Conservation (phyloP, 768 basidiomycete genomes). For the Clathrus columnatus region DNA sequence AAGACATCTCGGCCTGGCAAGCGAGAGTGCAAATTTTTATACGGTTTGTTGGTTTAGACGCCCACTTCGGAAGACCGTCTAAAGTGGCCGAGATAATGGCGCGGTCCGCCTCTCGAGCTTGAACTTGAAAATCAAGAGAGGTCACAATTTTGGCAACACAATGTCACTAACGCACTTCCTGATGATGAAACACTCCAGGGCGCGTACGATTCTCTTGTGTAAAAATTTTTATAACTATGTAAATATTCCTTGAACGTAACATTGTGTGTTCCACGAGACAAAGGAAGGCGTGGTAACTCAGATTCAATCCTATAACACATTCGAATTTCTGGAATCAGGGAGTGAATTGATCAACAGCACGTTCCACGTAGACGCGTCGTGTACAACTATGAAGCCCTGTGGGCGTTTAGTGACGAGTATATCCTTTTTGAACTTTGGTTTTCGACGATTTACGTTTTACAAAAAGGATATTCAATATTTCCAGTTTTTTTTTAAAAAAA, state of each 20-base stretch:
- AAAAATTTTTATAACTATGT: neutral
- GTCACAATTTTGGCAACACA: neutral
- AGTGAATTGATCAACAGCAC: too few species aligned
- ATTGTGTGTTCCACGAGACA: too few species aligned
- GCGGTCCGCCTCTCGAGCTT: neutral
- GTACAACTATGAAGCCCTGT: neutral
- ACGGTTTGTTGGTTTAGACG: neutral
- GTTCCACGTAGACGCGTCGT: slow-evolving; percentile 6
- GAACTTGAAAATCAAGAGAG: neutral
- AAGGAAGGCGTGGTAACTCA: too few species aligned
- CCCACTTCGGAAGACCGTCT: neutral
- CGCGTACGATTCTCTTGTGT: neutral
- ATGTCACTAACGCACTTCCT: neutral
- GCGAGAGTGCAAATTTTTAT: neutral
- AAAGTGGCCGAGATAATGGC: neutral
- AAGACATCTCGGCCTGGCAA: neutral
- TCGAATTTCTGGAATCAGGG: too few species aligned
- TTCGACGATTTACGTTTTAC: too few species aligned
- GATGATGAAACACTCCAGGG: neutral
- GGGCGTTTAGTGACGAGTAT: neutral
- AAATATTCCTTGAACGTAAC: too few species aligned
- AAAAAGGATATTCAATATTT: too few species aligned
- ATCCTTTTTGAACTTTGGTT: neutral
- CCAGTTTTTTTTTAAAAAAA: too few species aligned
- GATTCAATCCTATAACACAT: too few species aligned